phyloP scores from a whole-genome alignment of 2,329 filamentous ascomycete genomes.

The Cadophora gregata region DNA sequence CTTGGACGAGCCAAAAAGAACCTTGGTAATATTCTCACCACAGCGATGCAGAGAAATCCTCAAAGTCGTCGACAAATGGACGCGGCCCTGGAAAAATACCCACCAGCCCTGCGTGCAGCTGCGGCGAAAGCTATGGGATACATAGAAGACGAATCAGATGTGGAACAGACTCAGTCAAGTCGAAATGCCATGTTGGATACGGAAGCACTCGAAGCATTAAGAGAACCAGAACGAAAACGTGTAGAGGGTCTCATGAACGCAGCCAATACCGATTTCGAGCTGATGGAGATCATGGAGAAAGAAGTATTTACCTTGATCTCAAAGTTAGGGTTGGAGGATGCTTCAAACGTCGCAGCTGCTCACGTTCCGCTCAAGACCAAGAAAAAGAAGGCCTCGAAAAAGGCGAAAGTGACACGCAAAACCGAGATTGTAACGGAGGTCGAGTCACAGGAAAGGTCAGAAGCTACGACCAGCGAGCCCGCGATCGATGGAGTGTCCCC shows the following conservation, averaged over 20 bases:
- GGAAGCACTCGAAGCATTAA: constrained; percentile 37
- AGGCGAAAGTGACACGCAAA: constrained; percentile 15
- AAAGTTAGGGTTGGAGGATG: constrained; percentile 58
- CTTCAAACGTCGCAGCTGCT: not conserved
- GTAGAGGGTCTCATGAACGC: constrained; percentile 60
- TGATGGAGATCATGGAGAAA: constrained; percentile 71
- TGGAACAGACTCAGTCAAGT: constrained; percentile 13
- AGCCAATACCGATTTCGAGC: constrained; percentile 64
- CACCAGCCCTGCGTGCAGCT: constrained; percentile 40
- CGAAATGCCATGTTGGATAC: constrained; percentile 1
- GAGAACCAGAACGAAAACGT: constrained; percentile 53
- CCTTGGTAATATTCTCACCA: constrained; percentile 33
- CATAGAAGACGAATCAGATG: constrained; percentile 24
- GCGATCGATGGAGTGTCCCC: constrained; percentile 30
- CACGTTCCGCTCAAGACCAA: constrained; percentile 5
- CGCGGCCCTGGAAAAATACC: constrained; percentile 39
- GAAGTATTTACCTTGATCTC: constrained; percentile 69
- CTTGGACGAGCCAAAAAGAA: constrained; percentile 30
- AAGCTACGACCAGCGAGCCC: not conserved
- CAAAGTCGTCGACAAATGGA: constrained; percentile 29
- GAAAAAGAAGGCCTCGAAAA: constrained; percentile 24
- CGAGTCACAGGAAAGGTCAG: not conserved
- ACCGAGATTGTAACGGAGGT: constrained; percentile 21
- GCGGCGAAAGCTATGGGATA: constrained; percentile 42
- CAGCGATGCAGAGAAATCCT: constrained; percentile 21